These are phyloP conservation scores for Elsinoe arachidis DNA, from an alignment of 2,329 filamentous ascomycete species.

Conservation along the genomic window DNA sequence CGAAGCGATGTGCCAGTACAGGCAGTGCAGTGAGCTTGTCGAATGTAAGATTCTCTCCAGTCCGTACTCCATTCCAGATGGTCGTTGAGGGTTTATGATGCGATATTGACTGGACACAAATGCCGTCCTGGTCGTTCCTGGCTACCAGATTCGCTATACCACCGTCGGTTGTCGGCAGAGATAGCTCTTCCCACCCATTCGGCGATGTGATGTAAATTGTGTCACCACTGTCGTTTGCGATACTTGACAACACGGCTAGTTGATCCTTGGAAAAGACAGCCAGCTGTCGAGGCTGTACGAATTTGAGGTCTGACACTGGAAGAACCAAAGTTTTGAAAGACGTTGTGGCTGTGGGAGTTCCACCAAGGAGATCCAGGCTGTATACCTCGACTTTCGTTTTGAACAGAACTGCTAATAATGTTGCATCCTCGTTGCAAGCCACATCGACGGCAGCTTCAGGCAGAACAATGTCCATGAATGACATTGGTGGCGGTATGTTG, in stretches of 20 bases:
- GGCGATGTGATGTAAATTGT: slow-evolving; percentile 10
- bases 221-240: slow-evolving; percentile 18
- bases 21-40: slow-evolving; percentile 18
- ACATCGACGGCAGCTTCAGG: slow-evolving; percentile 62
- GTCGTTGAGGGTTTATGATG: background rate
- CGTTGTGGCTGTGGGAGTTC: slow-evolving; percentile 30
- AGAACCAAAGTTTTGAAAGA: slow-evolving; percentile 27
- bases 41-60: background rate
- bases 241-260: slow-evolving; percentile 26
- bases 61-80: background rate
- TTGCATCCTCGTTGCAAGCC: slow-evolving; percentile 58
- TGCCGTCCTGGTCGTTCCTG: slow-evolving; percentile 16
- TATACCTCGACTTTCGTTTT: slow-evolving; percentile 58
- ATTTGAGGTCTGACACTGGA: slow-evolving; percentile 32
- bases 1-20: slow-evolving; percentile 20
- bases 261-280: slow-evolving; percentile 35
- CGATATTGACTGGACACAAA: slow-evolving; percentile 19
- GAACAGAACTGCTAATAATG: slow-evolving; percentile 64
- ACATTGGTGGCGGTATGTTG: slow-evolving; percentile 89
- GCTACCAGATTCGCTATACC: background rate
- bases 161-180: background rate
- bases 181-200: background rate
- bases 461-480: slow-evolving; percentile 62
- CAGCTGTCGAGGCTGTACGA: slow-evolving; percentile 36
- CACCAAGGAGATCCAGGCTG: slow-evolving; percentile 54